Evolutionary conservation across 305 asterid genomes (phyloP).

Genomic region (Withania somnifera): DNA sequence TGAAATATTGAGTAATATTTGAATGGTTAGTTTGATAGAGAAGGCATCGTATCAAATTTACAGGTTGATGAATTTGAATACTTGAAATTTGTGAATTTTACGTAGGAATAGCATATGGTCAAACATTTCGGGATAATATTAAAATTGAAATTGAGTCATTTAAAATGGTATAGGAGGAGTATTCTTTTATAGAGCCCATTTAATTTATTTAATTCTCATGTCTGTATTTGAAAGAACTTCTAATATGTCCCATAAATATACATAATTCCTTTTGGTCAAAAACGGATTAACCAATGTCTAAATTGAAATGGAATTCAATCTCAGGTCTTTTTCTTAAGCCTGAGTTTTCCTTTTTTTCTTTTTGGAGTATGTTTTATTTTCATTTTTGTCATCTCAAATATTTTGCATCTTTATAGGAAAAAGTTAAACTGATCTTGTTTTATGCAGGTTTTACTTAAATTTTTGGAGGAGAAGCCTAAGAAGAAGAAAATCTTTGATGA

Average conservation of each 20-base stretch:
- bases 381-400: neutral
- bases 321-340: neutral
- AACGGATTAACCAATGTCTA: neutral
- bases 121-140: neutral
- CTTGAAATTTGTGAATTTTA: neutral
- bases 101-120: neutral
- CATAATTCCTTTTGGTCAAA: neutral
- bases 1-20: neutral
- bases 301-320: neutral
- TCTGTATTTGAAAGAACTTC: neutral
- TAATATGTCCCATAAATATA: neutral
- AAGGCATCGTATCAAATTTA: neutral
- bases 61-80: neutral
- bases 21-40: neutral
- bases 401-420: neutral
- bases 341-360: neutral
- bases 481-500: conserved; percentile 34
- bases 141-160: neutral
- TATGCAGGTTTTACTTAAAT: conserved; percentile 40
- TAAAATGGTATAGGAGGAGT: neutral
- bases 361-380: neutral
- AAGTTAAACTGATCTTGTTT: neutral
- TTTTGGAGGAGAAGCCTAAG: conserved; percentile 51
- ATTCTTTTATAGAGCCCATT: neutral
- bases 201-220: neutral